These are phyloP conservation scores for Trichophyton benhamiae DNA, from an alignment of 2,329 filamentous ascomycete species.

Conservation along the genomic window DNA sequence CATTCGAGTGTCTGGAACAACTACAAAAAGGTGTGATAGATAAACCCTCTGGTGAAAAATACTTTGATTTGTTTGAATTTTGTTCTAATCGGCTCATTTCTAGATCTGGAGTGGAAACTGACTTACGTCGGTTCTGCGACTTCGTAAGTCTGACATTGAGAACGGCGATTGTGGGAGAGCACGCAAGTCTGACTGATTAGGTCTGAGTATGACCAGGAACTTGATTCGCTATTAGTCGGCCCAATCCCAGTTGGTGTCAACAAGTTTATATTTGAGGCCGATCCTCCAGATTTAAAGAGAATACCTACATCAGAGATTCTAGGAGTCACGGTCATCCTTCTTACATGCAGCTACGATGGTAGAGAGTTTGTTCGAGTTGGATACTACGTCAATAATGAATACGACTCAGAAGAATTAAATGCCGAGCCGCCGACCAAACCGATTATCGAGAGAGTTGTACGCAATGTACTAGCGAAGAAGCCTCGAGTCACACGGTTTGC, in stretches of 20 bases:
- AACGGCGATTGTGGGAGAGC: not conserved
- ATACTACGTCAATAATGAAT: conserved; percentile 99
- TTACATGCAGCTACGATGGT: conserved; percentile 92
- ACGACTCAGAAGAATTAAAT: conserved; percentile 79
- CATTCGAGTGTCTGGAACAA: conserved; percentile 91
- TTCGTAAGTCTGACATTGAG: conserved; percentile 50
- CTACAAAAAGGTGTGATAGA: conserved; percentile 65
- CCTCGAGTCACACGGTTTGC: conserved; percentile 93
- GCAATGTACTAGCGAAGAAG: conserved; percentile 93
- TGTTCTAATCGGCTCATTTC: conserved; percentile 11
- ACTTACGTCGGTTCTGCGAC: conserved; percentile 98
- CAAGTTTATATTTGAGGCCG: conserved; percentile 96
- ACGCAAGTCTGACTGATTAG: conserved; percentile 35
- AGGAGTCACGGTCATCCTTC: conserved; percentile 89
- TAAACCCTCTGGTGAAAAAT: not conserved
- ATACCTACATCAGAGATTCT: conserved; percentile 93
- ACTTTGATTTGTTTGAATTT: not conserved
- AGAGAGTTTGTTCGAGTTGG: conserved; percentile 95
- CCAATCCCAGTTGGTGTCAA: conserved; percentile 97
- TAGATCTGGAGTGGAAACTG: conserved; percentile 98
- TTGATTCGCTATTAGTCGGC: conserved; percentile 89
- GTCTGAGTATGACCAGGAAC: conserved; percentile 94
- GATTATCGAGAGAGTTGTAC: conserved; percentile 77
- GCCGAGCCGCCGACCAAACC: conserved; percentile 86
- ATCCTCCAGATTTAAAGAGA: conserved; percentile 75